These are phyloP conservation scores for Stephania japonica DNA, from an alignment of 164 flowering plant genomes.

Conservation along the genomic window DNA sequence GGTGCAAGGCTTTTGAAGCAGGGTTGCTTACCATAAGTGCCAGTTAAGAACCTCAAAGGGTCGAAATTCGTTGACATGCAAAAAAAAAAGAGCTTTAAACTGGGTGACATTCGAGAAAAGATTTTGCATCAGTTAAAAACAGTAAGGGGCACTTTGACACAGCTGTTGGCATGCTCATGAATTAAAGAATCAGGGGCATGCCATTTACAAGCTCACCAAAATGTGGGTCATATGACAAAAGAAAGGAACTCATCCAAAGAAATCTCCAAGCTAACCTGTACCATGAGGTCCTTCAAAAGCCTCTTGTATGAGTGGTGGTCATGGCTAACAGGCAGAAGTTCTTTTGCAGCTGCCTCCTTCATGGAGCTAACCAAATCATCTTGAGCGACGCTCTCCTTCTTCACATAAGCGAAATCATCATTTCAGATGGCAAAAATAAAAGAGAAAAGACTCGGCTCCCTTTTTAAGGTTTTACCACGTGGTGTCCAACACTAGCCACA, in stretches of 20 bases:
- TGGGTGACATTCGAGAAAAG: no score
- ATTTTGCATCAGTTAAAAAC: not conserved
- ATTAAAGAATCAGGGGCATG: not conserved
- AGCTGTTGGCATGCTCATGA: not conserved
- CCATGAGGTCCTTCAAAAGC: constrained; percentile 68
- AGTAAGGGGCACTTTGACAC: not conserved
- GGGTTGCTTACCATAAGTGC: no score
- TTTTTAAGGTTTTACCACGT: no score
- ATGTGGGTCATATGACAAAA: not conserved
- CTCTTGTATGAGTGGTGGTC: constrained; percentile 46
- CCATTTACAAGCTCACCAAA: not conserved
- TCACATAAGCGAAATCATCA: not conserved
- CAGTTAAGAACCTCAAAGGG: no score
- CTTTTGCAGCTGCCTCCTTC: constrained; percentile 74
- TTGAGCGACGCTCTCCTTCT: constrained; percentile 28
- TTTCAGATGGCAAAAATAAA: not conserved
- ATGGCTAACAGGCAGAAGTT: constrained; percentile 58
- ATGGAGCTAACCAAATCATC: constrained; percentile 83
- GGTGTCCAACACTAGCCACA: no score
- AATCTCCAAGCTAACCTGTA: constrained; percentile 50
- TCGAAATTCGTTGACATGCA: no score
- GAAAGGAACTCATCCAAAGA: not conserved
- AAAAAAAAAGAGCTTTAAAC: no score
- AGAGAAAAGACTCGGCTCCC: no score
- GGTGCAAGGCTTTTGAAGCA: no score